phyloP scores from a whole-genome alignment of 331 rosid species.

The Ulmus americana region DNA sequence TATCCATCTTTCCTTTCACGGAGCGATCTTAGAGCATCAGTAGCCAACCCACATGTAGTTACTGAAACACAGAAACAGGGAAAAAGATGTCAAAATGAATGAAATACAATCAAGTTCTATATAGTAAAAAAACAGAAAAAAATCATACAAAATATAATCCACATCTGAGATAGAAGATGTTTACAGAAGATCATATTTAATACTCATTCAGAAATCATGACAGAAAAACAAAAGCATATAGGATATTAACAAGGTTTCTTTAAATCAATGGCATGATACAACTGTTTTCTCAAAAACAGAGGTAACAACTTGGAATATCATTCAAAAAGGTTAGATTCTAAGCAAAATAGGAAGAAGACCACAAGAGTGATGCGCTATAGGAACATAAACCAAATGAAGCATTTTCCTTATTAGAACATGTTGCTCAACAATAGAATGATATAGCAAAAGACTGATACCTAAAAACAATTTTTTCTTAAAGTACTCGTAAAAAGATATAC shows the following conservation, averaged over 20 bases:
- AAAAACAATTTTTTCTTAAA: background rate
- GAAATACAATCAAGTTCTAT: slow-evolving; percentile 4
- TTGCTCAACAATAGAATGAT: too few relatives aligned
- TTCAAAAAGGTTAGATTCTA: background rate
- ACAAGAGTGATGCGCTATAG: background rate
- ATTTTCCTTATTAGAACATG: too few relatives aligned
- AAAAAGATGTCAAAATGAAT: slow-evolving; percentile 18
- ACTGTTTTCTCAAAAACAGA: background rate
- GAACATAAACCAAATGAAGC: background rate
- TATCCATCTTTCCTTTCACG: slow-evolving; percentile 83
- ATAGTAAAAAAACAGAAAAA: slow-evolving; percentile 8
- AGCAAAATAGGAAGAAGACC: background rate
- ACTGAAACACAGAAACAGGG: slow-evolving; percentile 42
- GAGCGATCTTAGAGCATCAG: slow-evolving; percentile 70
- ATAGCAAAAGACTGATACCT: background rate
- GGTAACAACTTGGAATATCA: slow-evolving; percentile 2
- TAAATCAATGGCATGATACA: background rate
- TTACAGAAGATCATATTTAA: too few relatives aligned
- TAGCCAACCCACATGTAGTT: slow-evolving; percentile 81
- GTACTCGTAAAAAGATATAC: background rate
- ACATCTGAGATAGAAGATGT: too few relatives aligned
- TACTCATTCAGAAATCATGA: too few relatives aligned
- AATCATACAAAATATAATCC: background rate
- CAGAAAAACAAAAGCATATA: too few relatives aligned
- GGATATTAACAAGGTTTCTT: background rate